Percentiles rank a stretch among this genome's conserved stretches.
Conservation (phyloP, 306 rosid species). For the Parietaria judaica region DNA sequence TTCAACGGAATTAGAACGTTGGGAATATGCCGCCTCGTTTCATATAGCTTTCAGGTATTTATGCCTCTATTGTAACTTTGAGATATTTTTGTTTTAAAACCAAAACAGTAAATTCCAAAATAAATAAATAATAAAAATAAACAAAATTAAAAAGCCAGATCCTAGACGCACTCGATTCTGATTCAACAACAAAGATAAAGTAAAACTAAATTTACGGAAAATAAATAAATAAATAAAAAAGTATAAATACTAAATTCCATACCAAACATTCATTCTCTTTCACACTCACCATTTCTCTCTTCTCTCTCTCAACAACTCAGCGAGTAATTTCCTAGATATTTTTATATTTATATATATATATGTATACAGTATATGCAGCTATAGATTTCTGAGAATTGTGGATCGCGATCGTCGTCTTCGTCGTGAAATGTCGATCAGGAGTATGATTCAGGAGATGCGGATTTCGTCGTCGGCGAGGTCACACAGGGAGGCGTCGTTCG, state of each 20-base stretch:
- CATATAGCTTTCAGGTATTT: no score
- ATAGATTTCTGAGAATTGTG: not conserved
- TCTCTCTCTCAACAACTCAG: no score
- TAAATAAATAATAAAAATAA: no score
- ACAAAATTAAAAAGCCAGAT: no score
- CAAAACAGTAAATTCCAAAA: no score
- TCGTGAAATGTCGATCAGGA: constrained; percentile 41
- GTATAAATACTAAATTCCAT: not conserved
- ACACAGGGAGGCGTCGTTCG: constrained; percentile 44
- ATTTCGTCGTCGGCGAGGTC: constrained; percentile 51
- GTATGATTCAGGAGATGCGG: constrained; percentile 63
- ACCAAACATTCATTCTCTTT: not conserved
- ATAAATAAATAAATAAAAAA: not conserved
- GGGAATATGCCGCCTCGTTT: no score
- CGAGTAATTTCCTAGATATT: not conserved
- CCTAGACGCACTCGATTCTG: no score
- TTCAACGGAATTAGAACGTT: no score
- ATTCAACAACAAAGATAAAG: no score
- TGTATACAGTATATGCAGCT: not conserved
- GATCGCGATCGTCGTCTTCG: not conserved
- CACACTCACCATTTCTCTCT: not conserved
- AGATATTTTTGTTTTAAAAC: no score
- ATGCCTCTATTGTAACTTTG: no score
- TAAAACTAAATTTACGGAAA: no score
- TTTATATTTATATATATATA: not conserved